Base-by-base conservation (phyloP, 768 basidiomycete species). In the Xanthoconium purpureum region DNA sequence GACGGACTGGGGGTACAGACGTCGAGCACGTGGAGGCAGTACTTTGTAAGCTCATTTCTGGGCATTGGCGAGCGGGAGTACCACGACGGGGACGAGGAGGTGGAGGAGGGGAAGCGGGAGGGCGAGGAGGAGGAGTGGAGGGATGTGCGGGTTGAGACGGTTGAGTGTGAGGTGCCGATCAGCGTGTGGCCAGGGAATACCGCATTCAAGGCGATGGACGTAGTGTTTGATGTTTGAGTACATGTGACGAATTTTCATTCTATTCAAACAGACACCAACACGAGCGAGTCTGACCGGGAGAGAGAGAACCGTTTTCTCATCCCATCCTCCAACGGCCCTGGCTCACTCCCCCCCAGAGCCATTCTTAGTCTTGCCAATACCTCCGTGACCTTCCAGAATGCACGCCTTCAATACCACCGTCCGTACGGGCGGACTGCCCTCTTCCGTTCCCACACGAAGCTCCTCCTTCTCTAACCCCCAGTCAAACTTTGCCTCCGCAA, bases 151-250 rank as follows among this genome's bases (percentile, higher is more conserved):
- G 79, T 88, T 28, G 94, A 98, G 79, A 90, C 87, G 56, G 93
- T 98, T 17, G 96, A 97, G 71, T 97, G 94, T 65, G 91, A 94
- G 70, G 89, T 98, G 42, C 91, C 92, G 18, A 83, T 98, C 54
- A 83, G 72, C 62, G 88, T 97, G 2, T 94, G 88, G 81, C 87
- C 94, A 12, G 91, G 91, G 43, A 94, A 92, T 73, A 95, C 91
- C 5, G 88, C 86, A 43, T 94, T 91, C 73, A 87, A 83, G 71
- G 83, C 91, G 5, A 76, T 81, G 66, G 86, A 90, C 59, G 85
- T 91, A 9, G 84, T 89, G 30, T 91, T 91, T 68, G 85, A 87
- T 66, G 84, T 91, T 5, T 89, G 66, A 50, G 17, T 11, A 12
- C 24, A 24, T 24, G 24, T 24, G 24, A 24, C 24, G 24, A 24